phyloP scores from a whole-genome alignment of 331 rosid genomes.

The Cydonia oblonga region DNA sequence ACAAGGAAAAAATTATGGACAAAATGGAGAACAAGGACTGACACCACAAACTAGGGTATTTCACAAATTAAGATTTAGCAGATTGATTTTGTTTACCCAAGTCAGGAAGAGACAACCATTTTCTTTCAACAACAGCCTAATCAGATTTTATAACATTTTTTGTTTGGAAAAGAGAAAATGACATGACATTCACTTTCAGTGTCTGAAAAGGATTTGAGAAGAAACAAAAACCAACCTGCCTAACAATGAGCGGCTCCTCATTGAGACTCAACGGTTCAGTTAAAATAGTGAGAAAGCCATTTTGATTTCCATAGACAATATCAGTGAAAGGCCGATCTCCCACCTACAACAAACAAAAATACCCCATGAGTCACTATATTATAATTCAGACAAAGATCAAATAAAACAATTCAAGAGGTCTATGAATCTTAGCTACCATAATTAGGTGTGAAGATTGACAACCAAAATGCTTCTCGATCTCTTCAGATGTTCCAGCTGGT shows the following conservation, averaged over 20 bases:
- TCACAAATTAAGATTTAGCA: background rate
- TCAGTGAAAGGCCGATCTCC: conserved; percentile 95
- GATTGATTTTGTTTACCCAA: background rate
- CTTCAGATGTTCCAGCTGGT: conserved; percentile 92
- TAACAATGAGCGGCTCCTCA: conserved; percentile 76
- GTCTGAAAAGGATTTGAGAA: background rate
- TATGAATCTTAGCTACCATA: conserved; percentile 45
- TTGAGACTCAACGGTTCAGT: conserved; percentile 70
- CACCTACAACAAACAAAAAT: conserved; percentile 41
- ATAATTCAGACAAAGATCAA: conserved; percentile 7
- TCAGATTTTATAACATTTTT: background rate
- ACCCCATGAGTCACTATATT: background rate
- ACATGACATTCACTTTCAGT: background rate
- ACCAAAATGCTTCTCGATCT: conserved; percentile 86
- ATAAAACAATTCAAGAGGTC: background rate
- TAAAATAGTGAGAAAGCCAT: conserved; percentile 75
- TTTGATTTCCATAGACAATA: conserved; percentile 72
- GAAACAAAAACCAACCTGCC: conserved; percentile 51
- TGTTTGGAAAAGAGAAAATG: background rate
- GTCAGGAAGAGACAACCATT: background rate
- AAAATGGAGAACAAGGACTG: background rate
- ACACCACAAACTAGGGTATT: background rate
- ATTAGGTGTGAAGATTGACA: conserved; percentile 57
- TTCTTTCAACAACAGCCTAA: background rate
- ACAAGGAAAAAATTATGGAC: background rate